Evolutionary conservation across 176 grass and related monocot genomes (phyloP).

Genomic region (Oryza glumipatula): DNA sequence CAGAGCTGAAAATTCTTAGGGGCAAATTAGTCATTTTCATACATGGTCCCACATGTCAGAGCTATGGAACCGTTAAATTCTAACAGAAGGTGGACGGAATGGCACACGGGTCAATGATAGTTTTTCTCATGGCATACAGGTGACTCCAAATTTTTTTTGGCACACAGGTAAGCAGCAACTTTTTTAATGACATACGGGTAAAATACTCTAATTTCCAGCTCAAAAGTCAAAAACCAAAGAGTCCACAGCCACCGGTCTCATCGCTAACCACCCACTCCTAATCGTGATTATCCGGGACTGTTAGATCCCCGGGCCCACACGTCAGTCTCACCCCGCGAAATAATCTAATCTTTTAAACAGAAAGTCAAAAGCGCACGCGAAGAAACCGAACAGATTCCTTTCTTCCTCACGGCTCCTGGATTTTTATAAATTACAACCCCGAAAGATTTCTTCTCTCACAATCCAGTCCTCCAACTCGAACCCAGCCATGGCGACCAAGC

Average conservation of each 20-base stretch:
- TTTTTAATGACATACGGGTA: no score
- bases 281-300: not conserved
- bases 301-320: not conserved
- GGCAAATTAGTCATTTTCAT: no score
- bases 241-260: not conserved
- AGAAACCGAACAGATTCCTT: not conserved
- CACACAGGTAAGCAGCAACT: no score
- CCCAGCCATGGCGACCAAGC: conserved; percentile 47
- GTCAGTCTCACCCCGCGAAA: not conserved
- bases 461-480: conserved; percentile 36
- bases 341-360: not conserved
- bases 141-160: no score
- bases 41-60: no score
- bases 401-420: not conserved
- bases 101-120: no score
- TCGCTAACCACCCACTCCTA: not conserved
- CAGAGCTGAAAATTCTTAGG: no score
- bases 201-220: not conserved
- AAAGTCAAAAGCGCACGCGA: conserved; percentile 25
- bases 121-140: no score
- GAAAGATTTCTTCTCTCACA: not conserved
- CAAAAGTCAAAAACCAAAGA: not conserved
- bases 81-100: no score
- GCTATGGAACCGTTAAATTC: no score
- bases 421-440: conserved; percentile 14